phyloP scores from a whole-genome alignment of 192 early-diverging fungal genomes.

The Ambispora gerdemannii region DNA sequence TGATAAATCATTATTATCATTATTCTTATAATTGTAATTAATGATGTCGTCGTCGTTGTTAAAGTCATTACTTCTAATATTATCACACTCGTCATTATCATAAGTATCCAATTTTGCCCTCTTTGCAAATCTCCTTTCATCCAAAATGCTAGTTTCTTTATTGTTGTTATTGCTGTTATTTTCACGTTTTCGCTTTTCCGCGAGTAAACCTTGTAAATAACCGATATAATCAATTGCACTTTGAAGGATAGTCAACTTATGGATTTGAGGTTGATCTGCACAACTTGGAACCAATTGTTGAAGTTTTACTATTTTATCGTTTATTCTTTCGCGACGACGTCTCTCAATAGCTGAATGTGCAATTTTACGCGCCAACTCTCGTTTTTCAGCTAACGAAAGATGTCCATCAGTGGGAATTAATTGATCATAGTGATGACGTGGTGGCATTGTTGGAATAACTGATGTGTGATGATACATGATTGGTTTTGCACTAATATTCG shows the following conservation, averaged over 20 bases:
- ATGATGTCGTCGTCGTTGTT: too few relatives aligned
- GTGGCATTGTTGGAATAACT: constrained; percentile 3
- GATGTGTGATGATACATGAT: constrained; percentile 23
- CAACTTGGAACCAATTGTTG: constrained; percentile 70
- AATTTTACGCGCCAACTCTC: constrained; percentile 70
- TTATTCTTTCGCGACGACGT: constrained; percentile 78
- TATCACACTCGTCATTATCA: too few relatives aligned
- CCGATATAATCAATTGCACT: constrained; percentile 71
- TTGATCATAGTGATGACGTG: not conserved
- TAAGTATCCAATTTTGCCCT: too few relatives aligned
- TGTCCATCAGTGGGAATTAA: not conserved
- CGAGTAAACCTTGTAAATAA: constrained; percentile 42
- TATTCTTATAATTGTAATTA: too few relatives aligned
- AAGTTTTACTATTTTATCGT: constrained; percentile 74
- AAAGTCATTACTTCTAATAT: too few relatives aligned
- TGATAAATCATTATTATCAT: too few relatives aligned
- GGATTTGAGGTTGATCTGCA: constrained; percentile 58
- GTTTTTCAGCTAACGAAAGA: constrained; percentile 21
- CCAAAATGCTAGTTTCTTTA: not conserved
- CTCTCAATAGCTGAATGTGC: constrained; percentile 85
- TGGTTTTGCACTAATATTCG: too few relatives aligned
- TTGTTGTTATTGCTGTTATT: not conserved
- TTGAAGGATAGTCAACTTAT: constrained; percentile 71
- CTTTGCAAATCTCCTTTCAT: too few relatives aligned
- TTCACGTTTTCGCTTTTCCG: not conserved